Conservation (phyloP, 768 basidiomycete genomes). For the Serendipita vermifera region DNA sequence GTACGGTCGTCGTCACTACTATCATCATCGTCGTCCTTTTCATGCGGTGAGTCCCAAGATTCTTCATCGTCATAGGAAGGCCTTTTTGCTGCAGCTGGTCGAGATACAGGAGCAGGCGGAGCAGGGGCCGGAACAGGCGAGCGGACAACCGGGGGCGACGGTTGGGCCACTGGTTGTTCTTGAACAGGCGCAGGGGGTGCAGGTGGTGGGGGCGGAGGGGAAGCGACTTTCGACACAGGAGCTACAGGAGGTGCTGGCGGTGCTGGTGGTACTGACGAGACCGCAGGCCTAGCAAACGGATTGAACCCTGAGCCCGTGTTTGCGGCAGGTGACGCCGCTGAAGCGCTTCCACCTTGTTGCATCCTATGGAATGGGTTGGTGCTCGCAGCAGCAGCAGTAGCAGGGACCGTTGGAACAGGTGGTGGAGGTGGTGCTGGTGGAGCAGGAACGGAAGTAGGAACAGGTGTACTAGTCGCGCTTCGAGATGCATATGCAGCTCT, state of each 20-base stretch:
- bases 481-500: constrained; percentile 10
- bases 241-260: constrained; percentile 17
- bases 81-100: constrained; percentile 31
- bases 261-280: constrained; percentile 23
- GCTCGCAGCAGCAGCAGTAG: constrained; percentile 27
- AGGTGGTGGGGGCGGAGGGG: constrained; percentile 20
- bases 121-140: constrained; percentile 15
- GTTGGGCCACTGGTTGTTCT: not conserved
- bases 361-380: constrained; percentile 76
- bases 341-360: constrained; percentile 28
- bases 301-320: constrained; percentile 41
- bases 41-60: constrained; percentile 75
- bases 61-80: constrained; percentile 54
- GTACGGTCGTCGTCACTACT: constrained; percentile 72
- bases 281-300: constrained; percentile 54
- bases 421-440: constrained; percentile 19
- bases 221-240: constrained; percentile 6
- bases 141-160: constrained; percentile 12
- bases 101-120: constrained; percentile 18
- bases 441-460: constrained; percentile 20
- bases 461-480: constrained; percentile 26
- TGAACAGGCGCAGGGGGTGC: constrained; percentile 27
- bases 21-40: constrained; percentile 48
- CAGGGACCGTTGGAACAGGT: constrained; percentile 20
- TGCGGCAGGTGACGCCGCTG: constrained; percentile 26